phyloP scores from a whole-genome alignment of 2,329 filamentous ascomycete species.

The Cytospora chrysosperma region DNA sequence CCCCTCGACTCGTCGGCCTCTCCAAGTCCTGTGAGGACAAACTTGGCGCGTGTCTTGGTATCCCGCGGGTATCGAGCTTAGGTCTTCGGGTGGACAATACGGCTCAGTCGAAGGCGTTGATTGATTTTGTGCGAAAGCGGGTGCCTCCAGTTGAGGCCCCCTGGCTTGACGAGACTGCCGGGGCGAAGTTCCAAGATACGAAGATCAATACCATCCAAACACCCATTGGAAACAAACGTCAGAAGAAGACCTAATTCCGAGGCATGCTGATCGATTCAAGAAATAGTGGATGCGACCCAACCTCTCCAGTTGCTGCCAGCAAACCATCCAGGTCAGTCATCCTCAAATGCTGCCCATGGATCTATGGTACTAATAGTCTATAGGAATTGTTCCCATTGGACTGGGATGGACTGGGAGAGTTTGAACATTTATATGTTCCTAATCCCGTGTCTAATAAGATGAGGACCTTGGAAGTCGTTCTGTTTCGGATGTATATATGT shows the following conservation, averaged over 20 bases:
- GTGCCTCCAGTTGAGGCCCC: conserved; percentile 52
- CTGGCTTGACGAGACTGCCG: conserved; percentile 54
- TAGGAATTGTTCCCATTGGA: neutral
- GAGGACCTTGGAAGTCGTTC: too few species aligned
- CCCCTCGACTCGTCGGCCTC: conserved; percentile 60
- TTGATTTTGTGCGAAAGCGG: conserved; percentile 53
- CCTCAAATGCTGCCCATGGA: neutral
- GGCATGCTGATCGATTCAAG: neutral
- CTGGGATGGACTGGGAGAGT: neutral
- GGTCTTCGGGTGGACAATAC: conserved; percentile 54
- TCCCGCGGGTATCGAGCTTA: conserved; percentile 65
- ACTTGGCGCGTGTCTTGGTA: conserved; percentile 55
- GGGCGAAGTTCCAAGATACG: conserved; percentile 43
- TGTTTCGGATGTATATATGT: neutral
- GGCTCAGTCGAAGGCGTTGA: conserved; percentile 55
- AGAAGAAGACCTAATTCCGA: conserved; percentile 21
- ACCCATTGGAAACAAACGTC: conserved; percentile 38
- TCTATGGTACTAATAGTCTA: neutral
- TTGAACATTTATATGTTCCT: too few species aligned
- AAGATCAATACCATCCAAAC: conserved; percentile 48
- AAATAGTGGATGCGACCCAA: too few species aligned
- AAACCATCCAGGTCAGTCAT: neutral
- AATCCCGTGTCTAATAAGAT: neutral
- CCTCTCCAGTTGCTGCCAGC: neutral
- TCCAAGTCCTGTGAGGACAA: conserved; percentile 58